phyloP scores from a whole-genome alignment of 495 filamentous ascomycete genomes.

The Neurospora africana region DNA sequence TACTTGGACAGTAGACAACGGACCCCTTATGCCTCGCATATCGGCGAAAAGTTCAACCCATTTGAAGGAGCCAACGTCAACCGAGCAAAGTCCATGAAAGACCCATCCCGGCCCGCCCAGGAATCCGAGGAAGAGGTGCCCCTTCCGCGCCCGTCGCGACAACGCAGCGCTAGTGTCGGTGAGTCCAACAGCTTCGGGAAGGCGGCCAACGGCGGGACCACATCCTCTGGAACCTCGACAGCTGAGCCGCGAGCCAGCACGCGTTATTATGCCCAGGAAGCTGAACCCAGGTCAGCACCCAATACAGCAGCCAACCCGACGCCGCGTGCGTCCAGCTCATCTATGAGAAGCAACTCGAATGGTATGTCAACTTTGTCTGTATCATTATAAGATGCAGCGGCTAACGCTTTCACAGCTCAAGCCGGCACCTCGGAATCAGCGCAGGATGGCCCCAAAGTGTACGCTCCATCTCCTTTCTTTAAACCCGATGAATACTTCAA shows the following conservation, averaged over 20 bases:
- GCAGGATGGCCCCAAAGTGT: slow-evolving; percentile 18
- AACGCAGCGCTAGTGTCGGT: slow-evolving; percentile 21
- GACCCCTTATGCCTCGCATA: slow-evolving; percentile 56
- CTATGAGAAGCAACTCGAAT: slow-evolving; percentile 12
- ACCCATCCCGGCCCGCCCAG: slow-evolving; percentile 6
- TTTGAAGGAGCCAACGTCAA: slow-evolving; percentile 32
- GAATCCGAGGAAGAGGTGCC: slow-evolving; percentile 5
- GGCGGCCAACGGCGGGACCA: slow-evolving; percentile 6
- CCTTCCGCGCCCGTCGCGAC: slow-evolving; percentile 12
- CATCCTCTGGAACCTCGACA: not conserved
- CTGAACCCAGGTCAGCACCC: slow-evolving; percentile 16
- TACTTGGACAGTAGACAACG: slow-evolving; percentile 44
- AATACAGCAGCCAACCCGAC: slow-evolving; percentile 12
- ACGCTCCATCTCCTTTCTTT: slow-evolving; percentile 12
- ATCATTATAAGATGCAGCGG: not conserved
- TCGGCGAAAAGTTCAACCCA: slow-evolving; percentile 58
- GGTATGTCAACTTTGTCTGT: slow-evolving; percentile 6
- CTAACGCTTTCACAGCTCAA: not conserved
- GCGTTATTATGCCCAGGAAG: not conserved
- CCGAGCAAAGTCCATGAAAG: slow-evolving; percentile 30
- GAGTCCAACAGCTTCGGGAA: slow-evolving; percentile 14
- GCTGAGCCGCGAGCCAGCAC: not conserved
- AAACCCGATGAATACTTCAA: not conserved
- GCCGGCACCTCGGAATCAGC: slow-evolving; percentile 1
- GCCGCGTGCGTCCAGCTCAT: slow-evolving; percentile 4